Conservation (phyloP, 192 early-diverging fungal species). For the Podila minutissima region DNA sequence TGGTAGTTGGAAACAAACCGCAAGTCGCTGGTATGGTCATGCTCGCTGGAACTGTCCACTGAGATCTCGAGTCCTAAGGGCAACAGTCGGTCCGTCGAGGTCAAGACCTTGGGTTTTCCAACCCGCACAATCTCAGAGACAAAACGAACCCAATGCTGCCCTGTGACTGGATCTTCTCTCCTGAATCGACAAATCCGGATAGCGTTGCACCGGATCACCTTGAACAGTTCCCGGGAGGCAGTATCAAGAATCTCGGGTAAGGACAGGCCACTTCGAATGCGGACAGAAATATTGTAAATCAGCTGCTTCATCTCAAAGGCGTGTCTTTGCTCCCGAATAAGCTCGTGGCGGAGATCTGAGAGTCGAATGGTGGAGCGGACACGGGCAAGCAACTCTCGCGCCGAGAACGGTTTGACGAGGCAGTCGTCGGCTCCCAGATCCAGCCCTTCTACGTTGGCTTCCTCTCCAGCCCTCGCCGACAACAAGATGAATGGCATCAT, state of each 20-base stretch:
- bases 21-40: slow-evolving; percentile 18
- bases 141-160: slow-evolving; percentile 35
- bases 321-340: slow-evolving; percentile 47
- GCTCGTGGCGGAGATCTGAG: slow-evolving; percentile 52
- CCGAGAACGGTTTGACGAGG: slow-evolving; percentile 59
- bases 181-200: slow-evolving; percentile 45
- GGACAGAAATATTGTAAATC: slow-evolving; percentile 48
- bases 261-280: slow-evolving; percentile 46
- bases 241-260: slow-evolving; percentile 39
- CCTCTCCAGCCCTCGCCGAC: slow-evolving; percentile 63
- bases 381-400: slow-evolving; percentile 63
- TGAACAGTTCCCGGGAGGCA: slow-evolving; percentile 44
- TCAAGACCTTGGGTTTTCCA: slow-evolving; percentile 31
- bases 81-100: slow-evolving; percentile 23
- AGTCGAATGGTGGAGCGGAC: slow-evolving; percentile 64
- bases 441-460: slow-evolving; percentile 60
- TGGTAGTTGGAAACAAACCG: slow-evolving; percentile 21
- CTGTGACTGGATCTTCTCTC: slow-evolving; percentile 21
- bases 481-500: slow-evolving; percentile 68
- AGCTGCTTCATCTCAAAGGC: slow-evolving; percentile 51
- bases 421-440: slow-evolving; percentile 69
- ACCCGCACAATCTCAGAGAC: slow-evolving; percentile 32
- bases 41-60: slow-evolving; percentile 1
- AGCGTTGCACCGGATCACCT: slow-evolving; percentile 45
- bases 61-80: slow-evolving; percentile 26